Base-by-base conservation (phyloP, 306 rosid genomes). In the Dryas octopetala region DNA sequence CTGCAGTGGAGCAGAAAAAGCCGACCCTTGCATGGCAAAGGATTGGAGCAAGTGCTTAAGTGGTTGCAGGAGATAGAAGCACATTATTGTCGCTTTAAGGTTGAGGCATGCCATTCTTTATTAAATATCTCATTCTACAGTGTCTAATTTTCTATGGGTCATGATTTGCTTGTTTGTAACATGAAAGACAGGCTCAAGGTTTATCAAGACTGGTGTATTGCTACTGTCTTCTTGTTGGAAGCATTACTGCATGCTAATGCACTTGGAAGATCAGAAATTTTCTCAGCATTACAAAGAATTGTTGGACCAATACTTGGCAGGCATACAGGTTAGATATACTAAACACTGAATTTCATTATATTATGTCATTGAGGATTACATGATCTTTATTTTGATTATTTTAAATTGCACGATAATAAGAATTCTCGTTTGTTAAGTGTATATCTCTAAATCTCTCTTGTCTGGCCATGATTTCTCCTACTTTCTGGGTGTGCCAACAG, bases 161-260 rank as follows among this genome's bases (percentile, higher is more conserved):
- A 40, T 84, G 73, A 75, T 71, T 76, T 77, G 67, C 80, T 60
- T 82, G 72, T 81, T 77, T 80, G 75, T 79, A 73, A 76, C 66
- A 78, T 83, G 83, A 73, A 83, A 85, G 83, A 81, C 93, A 83
- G 96, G 84, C 71, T 80, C 85, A 70, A 85, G 83, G 82, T 83
- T 84, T 80, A 74, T 85, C 71, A 89, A 80, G 82, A 83, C 90
- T 66, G 95, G 93, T 78, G 85, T 84, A 55, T 71, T 88, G 87
- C 85, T 94, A 51, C 90, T 94, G 61, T 86, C 85, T 83, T 94
- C 98, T 81, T 94, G 98, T 88, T 94, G 98, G 98, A 94, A 92
- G 88, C 98, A 94, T 83, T 94, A 91, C 81, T 79, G 88, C 79
- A 55, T 78, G 82, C 88, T 94, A 60, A 82, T 94, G 65, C 82